phyloP scores from a whole-genome alignment of 441 rosid species.

The Pelargonium cotyledonis region DNA sequence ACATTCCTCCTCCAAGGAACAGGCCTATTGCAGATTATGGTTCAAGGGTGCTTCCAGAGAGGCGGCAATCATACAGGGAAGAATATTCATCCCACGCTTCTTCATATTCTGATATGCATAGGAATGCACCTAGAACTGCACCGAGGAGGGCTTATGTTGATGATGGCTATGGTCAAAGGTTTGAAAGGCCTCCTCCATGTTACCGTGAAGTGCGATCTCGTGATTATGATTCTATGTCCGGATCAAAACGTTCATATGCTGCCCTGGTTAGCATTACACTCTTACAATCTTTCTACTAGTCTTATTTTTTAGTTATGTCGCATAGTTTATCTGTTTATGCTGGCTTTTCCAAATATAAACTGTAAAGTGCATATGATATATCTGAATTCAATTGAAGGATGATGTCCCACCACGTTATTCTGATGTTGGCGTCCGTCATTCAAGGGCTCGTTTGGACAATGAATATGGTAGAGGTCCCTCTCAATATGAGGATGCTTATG shows the following conservation, averaged over 20 bases:
- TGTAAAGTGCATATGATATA: slow-evolving; percentile 11
- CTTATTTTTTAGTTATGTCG: not conserved
- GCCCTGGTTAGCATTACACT: slow-evolving; percentile 46
- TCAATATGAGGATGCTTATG: slow-evolving; percentile 70
- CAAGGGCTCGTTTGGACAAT: slow-evolving; percentile 88
- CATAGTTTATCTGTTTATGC: not conserved
- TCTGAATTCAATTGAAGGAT: slow-evolving; percentile 41
- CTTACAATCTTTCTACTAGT: not conserved
- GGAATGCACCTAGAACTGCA: slow-evolving; percentile 55
- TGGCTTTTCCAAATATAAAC: not conserved
- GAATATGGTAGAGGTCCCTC: slow-evolving; percentile 53
- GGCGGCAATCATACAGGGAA: slow-evolving; percentile 69
- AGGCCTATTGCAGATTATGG: slow-evolving; percentile 68
- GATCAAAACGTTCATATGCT: slow-evolving; percentile 84
- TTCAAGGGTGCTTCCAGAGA: slow-evolving; percentile 65
- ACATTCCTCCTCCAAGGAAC: slow-evolving; percentile 74
- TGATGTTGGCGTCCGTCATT: slow-evolving; percentile 59
- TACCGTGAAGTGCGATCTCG: slow-evolving; percentile 72
- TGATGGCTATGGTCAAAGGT: slow-evolving; percentile 71
- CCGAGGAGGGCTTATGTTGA: slow-evolving; percentile 74
- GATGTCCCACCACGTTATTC: slow-evolving; percentile 77
- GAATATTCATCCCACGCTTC: slow-evolving; percentile 66
- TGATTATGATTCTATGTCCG: slow-evolving; percentile 76
- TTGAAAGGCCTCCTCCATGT: slow-evolving; percentile 71
- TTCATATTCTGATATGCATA: slow-evolving; percentile 64